phyloP scores from a whole-genome alignment of 768 basidiomycete genomes.

The Trametes cinnabarina region DNA sequence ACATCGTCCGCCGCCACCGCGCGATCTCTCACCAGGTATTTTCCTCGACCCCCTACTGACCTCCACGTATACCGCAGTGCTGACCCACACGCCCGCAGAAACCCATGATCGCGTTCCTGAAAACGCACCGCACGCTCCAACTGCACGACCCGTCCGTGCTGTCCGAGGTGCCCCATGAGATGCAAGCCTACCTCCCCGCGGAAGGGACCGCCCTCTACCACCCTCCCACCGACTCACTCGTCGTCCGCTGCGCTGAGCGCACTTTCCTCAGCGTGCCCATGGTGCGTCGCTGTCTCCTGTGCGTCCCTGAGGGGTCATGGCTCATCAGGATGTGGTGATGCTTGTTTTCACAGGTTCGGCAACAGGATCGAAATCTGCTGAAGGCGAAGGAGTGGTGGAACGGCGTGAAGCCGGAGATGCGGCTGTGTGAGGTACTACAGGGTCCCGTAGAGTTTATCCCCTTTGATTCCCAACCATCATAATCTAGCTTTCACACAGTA shows the following conservation, averaged over 20 bases:
- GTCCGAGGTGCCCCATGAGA: background rate
- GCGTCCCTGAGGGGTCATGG: too few species aligned
- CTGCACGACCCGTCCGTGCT: constrained; percentile 24
- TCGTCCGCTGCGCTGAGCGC: constrained; percentile 54
- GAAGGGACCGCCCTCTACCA: constrained; percentile 48
- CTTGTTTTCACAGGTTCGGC: constrained; percentile 43
- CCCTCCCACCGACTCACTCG: constrained; percentile 36
- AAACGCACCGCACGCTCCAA: constrained; percentile 29
- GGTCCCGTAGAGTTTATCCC: constrained; percentile 19
- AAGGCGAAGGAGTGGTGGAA: constrained; percentile 77
- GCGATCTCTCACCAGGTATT: constrained; percentile 71
- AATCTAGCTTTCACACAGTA: background rate
- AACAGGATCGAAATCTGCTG: constrained; percentile 55
- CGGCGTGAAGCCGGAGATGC: constrained; percentile 43
- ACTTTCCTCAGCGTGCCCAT: constrained; percentile 51
- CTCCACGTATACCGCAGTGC: background rate
- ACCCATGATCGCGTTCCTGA: constrained; percentile 28
- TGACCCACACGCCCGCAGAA: constrained; percentile 16
- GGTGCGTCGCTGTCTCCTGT: too few species aligned
- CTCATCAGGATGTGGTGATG: background rate
- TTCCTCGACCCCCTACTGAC: background rate
- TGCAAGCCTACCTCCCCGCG: constrained; percentile 14
- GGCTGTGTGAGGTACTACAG: background rate
- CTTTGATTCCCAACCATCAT: background rate
- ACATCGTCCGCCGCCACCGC: constrained; percentile 53